Evolutionary conservation across 2,329 filamentous ascomycete species (phyloP), one percentile per base, ranked within the genome.

Genomic region (Aspergillus sclerotialis): DNA sequence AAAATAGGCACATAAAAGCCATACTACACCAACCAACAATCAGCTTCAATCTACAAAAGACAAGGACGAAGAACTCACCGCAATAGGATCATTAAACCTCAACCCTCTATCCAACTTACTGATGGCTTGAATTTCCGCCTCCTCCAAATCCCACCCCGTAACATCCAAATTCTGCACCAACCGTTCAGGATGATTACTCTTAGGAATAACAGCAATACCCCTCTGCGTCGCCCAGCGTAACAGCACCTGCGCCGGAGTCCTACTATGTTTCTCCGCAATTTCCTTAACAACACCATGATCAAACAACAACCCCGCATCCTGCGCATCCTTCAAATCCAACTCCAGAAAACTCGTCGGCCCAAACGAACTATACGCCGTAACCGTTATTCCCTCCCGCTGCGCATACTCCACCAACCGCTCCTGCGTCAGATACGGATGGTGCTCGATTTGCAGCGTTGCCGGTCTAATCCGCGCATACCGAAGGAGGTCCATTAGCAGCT

Each of bases 351-450:
- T 78, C 54, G 83, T 73, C 16, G 85, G 84, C 25, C 86, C 86
- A 54, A 92, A 90, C 31, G 82, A 85, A 14, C 82, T 88, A 72
- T 92, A 93, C 32, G 84, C 86, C 3, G 85, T 92, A 37, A 93
- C 73, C 47, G 72, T 70, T 50, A 93, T 81, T 40, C 78, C 76
- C 65, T 87, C 73, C 35, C 68, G 65, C 68, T 82, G 72, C 50
- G 80, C 82, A 33, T 86, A 76, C 51, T 76, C 68, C 51, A 92
- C 60, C 33, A 93, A 75, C 35, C 78, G 73, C 39, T 70, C 63
- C 72, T 93, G 86, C 41, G 84, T 81, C 39, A 90, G 76, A 73
- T 89, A 92, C 16, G 86, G 86, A 73, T 93, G 87, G 69, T 90
- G 84, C 72, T 93, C 86, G 62, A 93, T 81, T 72, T 93, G 87